These are phyloP conservation scores for Aspergillus bertholletiae DNA, from an alignment of 495 filamentous ascomycete species.

Conservation along the genomic window DNA sequence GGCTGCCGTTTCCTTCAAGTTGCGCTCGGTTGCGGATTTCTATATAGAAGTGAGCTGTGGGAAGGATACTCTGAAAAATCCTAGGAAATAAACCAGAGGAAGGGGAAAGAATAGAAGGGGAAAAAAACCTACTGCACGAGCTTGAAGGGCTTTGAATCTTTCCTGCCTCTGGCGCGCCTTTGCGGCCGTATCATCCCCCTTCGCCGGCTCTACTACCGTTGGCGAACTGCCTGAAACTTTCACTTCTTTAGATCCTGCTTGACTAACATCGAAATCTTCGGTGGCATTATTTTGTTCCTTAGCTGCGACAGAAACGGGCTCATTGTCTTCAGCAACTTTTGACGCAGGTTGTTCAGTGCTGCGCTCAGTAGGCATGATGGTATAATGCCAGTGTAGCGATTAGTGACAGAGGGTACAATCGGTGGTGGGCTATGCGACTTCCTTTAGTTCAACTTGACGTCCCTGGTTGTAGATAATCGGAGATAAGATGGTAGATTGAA, in stretches of 20 bases:
- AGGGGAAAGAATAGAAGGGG: too few species aligned
- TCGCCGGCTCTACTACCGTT: constrained; percentile 8
- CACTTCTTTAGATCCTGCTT: not conserved
- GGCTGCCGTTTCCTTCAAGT: constrained; percentile 77
- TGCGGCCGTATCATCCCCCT: constrained; percentile 26
- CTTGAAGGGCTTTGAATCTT: constrained; percentile 79
- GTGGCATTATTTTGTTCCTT: not conserved
- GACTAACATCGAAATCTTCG: not conserved
- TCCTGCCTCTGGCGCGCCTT: constrained; percentile 34
- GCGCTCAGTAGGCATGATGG: constrained; percentile 10
- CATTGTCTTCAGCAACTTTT: not conserved
- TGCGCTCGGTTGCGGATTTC: constrained; percentile 72
- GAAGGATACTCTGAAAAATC: not conserved
- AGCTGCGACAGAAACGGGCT: not conserved
- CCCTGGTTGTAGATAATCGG: not conserved
- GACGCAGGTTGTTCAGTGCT: not conserved
- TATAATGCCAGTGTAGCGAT: not conserved
- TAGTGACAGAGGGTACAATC: not conserved
- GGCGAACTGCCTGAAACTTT: not conserved
- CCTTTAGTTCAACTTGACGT: not conserved
- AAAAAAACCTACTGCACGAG: constrained; percentile 60
- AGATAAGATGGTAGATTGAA: constrained; percentile 2
- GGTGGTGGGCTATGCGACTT: too few species aligned
- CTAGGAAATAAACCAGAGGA: too few species aligned
- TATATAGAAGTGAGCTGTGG: constrained; percentile 24